Base-by-base conservation (phyloP, 306 rosid genomes). In the Fragaria ananassa region DNA sequence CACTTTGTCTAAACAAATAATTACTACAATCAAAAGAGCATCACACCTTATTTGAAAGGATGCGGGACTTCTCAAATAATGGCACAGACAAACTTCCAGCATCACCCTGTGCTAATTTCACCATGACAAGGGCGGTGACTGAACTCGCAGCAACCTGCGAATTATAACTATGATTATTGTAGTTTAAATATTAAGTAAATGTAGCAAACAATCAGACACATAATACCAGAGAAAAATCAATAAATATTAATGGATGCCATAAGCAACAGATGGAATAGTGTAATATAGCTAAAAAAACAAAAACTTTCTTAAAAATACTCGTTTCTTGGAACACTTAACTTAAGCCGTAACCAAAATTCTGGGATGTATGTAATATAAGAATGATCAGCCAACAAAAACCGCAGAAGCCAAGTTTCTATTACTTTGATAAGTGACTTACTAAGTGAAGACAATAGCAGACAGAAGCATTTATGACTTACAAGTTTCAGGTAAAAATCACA, bases 71-170 rank as follows among this genome's bases (percentile, higher is more conserved):
- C 83, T 89, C 90, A 81, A 85, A 81, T 75, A 89, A 81, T 74
- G 91, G 84, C 74, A 90, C 84, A 8, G 97, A 92, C 84, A 95
- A 82, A 86, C 91, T 95, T 79, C 98, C 97, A 13, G 85, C 77
- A 76, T 86, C 86, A 53, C 85, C 82, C 21, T 70, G 81, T 35
- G 86, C 86, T 79, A 87, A 83, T 85, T 89, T 92, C 76, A 79
- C 86, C 91, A 95, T 87, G 83, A 82, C 88, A 88, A 87, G 92
- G 81, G 90, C 93, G 19, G 85, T 77, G 74, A 92, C 88, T 79
- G 89, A 79, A 88, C 93, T 82, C 53, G 89, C 82, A 66, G 95
- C 93, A 57, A 95, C 96, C 98, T 95, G 91, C 68, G 76, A 78
- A 21, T 74, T 82, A 65, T 74, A 82, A 17, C 25, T 15, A 63